Evolutionary conservation across 371 early-diverging fungal species (phyloP), one percentile per base, ranked within the genome.

Genomic region (Apophysomyces ossiformis): DNA sequence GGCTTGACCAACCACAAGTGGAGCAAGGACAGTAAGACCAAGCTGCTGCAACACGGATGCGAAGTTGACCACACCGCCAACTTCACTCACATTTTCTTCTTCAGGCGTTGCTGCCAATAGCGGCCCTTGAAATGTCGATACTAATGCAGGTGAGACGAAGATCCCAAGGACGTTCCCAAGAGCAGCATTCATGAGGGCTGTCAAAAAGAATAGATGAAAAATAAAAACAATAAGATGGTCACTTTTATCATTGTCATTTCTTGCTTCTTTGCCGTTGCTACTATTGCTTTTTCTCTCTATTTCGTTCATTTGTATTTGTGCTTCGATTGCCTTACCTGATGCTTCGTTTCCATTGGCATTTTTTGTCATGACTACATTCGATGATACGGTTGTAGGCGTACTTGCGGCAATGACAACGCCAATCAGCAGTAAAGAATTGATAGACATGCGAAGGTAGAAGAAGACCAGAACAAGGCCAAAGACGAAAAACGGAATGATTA

Each of bases 311-410:
- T 26, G 3, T 26, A 26, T n/a, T 57, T 57, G 12, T 58, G 46
- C 18, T 9, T 18, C n/a, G 57, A 15, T 50, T 37, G 21, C 9
- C 8, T 38, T 78, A 81, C 81, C 81, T 39, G 82, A 79, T 21
- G 91, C 87, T 66, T 90, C 92, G 60, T 88, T 90, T 36, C 93
- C 93, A 26, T 76, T 67, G 0, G 91, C 89, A 63, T 87, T 87
- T 69, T 87, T 87, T 11, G 93, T 92, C 91, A 91, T 91, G 67
- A 91, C 85, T 5, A 90, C 90, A 69, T 91, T 91, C 15, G 93
- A 91, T 6, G 91, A 89, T 47, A 92, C 89, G 8, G 93, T 92
- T 0, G 93, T 91, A 0, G 93, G 93, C 1, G 89, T 90, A 16
- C 87, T 83, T 13, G 86, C 85, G 43, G 89, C 85, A 58, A 92